phyloP scores from a whole-genome alignment of 1,284 basidiomycete genomes.

The Puccinia coronata region DNA sequence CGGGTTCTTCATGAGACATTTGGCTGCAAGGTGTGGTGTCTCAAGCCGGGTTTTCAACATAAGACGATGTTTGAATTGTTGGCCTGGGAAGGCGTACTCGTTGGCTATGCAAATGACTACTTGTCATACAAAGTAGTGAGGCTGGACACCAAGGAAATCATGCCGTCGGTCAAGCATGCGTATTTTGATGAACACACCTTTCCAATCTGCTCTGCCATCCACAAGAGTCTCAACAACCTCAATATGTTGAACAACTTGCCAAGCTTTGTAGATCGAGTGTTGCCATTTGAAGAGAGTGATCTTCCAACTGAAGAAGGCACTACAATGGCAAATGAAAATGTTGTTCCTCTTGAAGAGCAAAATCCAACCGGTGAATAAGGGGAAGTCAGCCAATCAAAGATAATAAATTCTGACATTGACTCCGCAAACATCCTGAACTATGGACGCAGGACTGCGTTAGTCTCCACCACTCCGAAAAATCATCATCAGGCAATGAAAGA shows the following conservation, averaged over 20 bases:
- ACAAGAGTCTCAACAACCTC: background rate
- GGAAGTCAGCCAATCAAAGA: too few relatives aligned
- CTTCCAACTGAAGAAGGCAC: too few relatives aligned
- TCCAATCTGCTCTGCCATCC: background rate
- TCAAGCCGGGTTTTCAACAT: background rate
- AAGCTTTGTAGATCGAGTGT: too few relatives aligned
- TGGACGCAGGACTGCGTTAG: too few relatives aligned
- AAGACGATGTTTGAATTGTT: background rate
- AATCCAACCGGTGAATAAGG: too few relatives aligned
- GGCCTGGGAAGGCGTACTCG: background rate
- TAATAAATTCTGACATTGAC: too few relatives aligned
- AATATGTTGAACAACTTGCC: background rate
- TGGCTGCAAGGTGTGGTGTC: background rate
- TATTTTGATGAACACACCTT: background rate
- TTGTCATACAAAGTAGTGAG: background rate
- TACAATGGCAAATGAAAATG: too few relatives aligned
- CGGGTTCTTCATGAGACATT: background rate
- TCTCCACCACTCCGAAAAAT: too few relatives aligned
- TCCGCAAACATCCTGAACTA: too few relatives aligned
- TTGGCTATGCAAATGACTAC: constrained; percentile 18
- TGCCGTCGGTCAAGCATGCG: background rate
- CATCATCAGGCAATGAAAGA: too few relatives aligned
- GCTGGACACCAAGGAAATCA: background rate
- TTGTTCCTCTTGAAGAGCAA: too few relatives aligned
- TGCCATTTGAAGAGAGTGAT: too few relatives aligned